Percentiles rank a stretch among this genome's conserved stretches.
Conservation (phyloP, 2,329 filamentous ascomycete species). For the Calycina marina region DNA sequence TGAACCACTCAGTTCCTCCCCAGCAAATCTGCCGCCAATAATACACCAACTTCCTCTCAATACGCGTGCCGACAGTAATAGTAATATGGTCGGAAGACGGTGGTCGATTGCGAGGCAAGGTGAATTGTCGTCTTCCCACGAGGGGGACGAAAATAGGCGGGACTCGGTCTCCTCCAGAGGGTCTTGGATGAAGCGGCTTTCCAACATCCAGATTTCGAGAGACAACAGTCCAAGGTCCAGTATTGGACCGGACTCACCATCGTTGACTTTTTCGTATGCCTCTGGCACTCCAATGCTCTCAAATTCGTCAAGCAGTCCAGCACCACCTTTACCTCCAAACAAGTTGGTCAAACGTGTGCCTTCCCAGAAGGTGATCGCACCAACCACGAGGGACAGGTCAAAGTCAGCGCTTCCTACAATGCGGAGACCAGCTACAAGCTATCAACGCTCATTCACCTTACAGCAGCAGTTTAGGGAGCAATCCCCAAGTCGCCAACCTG, state of each 20-base stretch:
- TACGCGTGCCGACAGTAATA: slow-evolving; percentile 12
- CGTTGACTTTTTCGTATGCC: slow-evolving; percentile 49
- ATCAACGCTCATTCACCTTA: slow-evolving; percentile 59
- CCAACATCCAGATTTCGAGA: slow-evolving; percentile 48
- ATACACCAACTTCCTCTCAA: slow-evolving; percentile 6
- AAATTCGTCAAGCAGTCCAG: slow-evolving; percentile 20
- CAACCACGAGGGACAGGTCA: slow-evolving; percentile 32
- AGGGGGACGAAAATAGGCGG: slow-evolving; percentile 21
- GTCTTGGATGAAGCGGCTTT: slow-evolving; percentile 62
- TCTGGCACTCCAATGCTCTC: slow-evolving; percentile 50
- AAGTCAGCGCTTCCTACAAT: slow-evolving; percentile 50
- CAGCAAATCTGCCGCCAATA: slow-evolving; percentile 8
- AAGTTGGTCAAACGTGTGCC: slow-evolving; percentile 64
- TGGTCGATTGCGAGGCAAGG: slow-evolving; percentile 14
- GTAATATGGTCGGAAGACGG: slow-evolving; percentile 12
- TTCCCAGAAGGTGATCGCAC: slow-evolving; percentile 34
- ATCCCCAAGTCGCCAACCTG: too few species aligned
- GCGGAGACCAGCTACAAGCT: slow-evolving; percentile 62
- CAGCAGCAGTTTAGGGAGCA: slow-evolving; percentile 31
- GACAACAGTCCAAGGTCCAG: slow-evolving; percentile 51
- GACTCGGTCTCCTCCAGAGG: slow-evolving; percentile 46
- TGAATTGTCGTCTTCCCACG: slow-evolving; percentile 11
- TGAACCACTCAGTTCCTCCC: slow-evolving; percentile 8
- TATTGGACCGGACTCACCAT: slow-evolving; percentile 49
- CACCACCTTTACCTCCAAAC: slow-evolving; percentile 45